These are phyloP conservation scores for Eleusine coracana DNA, from an alignment of 176 grass and related monocot genomes.

Conservation along the genomic window DNA sequence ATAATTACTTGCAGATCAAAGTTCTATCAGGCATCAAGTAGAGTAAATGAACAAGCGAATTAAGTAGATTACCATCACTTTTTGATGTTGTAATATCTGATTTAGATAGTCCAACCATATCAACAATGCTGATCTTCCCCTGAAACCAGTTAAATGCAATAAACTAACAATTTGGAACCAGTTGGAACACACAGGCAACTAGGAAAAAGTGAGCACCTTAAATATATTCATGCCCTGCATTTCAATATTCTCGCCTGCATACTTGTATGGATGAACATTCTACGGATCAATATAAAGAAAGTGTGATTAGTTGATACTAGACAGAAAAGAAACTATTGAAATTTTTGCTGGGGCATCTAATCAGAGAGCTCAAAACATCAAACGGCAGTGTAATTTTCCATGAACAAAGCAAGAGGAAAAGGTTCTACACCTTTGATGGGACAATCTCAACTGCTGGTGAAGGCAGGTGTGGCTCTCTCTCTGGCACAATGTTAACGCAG, in stretches of 20 bases:
- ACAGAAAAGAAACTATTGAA: not conserved
- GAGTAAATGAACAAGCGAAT: not conserved
- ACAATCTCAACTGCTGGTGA: conserved; percentile 70
- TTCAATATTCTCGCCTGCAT: conserved; percentile 88
- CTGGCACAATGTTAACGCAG: conserved; percentile 50
- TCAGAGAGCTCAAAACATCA: not conserved
- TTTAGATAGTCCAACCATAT: conserved; percentile 66
- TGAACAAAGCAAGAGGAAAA: not conserved
- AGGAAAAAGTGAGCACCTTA: conserved; percentile 48
- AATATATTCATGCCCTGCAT: conserved; percentile 74
- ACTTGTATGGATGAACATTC: conserved; percentile 88
- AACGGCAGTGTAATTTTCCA: not conserved
- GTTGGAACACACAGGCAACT: conserved; percentile 4
- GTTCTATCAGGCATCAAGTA: not conserved
- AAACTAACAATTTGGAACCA: conserved; percentile 8
- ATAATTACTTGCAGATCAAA: conserved; percentile 28
- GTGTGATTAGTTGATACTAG: not conserved
- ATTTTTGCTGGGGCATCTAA: not conserved
- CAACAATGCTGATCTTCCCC: conserved; percentile 74
- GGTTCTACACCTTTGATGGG: conserved; percentile 55
- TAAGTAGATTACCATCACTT: conserved; percentile 58
- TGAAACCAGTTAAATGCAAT: conserved; percentile 36
- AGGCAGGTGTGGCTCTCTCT: conserved; percentile 53
- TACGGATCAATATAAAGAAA: conserved; percentile 28
- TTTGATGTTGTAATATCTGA: conserved; percentile 59